These are phyloP conservation scores for Kodamaea ohmeri DNA, from an alignment of 1,139 yeast genomes.

Conservation along the genomic window DNA sequence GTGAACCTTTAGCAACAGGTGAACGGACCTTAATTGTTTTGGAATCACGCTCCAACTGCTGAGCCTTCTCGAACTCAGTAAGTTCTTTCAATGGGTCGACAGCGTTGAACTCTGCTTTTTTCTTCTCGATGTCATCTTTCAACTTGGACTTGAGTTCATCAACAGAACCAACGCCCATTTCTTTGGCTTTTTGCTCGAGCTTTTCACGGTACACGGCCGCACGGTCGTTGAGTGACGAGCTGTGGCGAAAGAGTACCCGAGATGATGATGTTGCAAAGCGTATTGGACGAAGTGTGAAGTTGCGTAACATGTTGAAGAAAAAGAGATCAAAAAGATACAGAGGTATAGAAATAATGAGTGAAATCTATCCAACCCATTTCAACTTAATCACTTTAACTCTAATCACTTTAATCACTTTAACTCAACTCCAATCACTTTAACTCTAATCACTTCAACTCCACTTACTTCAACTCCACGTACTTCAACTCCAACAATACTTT, in stretches of 20 bases:
- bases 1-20: slow-evolving; percentile 46
- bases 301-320: slow-evolving; percentile 3
- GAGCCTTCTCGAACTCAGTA: slow-evolving; percentile 51
- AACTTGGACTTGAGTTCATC: slow-evolving; percentile 63
- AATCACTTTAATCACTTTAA: too few relatives aligned
- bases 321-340: not conserved
- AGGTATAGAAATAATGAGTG: not conserved
- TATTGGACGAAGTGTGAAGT: not conserved
- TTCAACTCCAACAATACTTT: too few relatives aligned
- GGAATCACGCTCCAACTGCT: slow-evolving; percentile 30
- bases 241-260: slow-evolving; percentile 5
- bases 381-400: too few relatives aligned
- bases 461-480: too few relatives aligned
- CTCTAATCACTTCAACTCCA: too few relatives aligned
- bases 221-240: slow-evolving; percentile 5
- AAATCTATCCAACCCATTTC: too few relatives aligned
- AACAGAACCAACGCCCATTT: slow-evolving; percentile 41
- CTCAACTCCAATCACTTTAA: too few relatives aligned
- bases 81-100: slow-evolving; percentile 71
- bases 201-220: slow-evolving; percentile 27
- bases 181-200: slow-evolving; percentile 36
- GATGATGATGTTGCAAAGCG: slow-evolving; percentile 7
- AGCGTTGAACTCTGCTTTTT: slow-evolving; percentile 54
- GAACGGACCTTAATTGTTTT: slow-evolving; percentile 33
- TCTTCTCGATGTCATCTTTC: slow-evolving; percentile 57